Conservation (phyloP, 1,139 yeast species). For the Diutina sp. region DNA sequence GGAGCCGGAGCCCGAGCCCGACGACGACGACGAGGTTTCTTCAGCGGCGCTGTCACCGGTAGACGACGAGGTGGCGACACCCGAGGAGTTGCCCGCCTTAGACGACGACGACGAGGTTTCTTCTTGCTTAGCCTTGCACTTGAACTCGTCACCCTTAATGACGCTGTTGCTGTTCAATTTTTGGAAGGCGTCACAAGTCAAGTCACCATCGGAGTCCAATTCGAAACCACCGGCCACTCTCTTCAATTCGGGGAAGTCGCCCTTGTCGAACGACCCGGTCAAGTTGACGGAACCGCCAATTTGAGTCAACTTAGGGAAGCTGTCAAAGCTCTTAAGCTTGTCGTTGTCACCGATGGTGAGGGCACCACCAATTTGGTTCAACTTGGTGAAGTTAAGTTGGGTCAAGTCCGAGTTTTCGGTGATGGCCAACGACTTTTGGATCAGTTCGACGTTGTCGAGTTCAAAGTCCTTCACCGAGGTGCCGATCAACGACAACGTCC, state of each 20-base stretch:
- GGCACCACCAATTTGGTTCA: slow-evolving; percentile 75
- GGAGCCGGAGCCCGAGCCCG: slow-evolving; percentile 15
- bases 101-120: slow-evolving; percentile 41
- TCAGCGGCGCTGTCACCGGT: slow-evolving; percentile 16
- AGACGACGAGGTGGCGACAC: slow-evolving; percentile 6
- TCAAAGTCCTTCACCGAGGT: slow-evolving; percentile 45
- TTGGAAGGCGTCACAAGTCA: slow-evolving; percentile 72
- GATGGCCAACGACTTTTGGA: slow-evolving; percentile 78
- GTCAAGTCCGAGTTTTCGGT: slow-evolving; percentile 61
- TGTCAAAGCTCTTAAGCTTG: slow-evolving; percentile 47
- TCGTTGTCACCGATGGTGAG: slow-evolving; percentile 79
- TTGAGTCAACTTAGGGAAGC: slow-evolving; percentile 60
- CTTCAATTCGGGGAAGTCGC: slow-evolving; percentile 57
- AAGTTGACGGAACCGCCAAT: slow-evolving; percentile 84
- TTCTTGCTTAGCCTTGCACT: slow-evolving; percentile 61
- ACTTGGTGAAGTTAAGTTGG: slow-evolving; percentile 54
- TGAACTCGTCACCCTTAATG: slow-evolving; percentile 81
- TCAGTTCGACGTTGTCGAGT: slow-evolving; percentile 38
- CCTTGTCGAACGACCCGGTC: slow-evolving; percentile 69
- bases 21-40: slow-evolving; percentile 7
- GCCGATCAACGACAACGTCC: slow-evolving; percentile 68
- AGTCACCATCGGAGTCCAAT: slow-evolving; percentile 59
- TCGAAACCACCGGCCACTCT: slow-evolving; percentile 88
- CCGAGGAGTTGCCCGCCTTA: slow-evolving; percentile 15
- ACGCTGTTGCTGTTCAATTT: slow-evolving; percentile 56